Evolutionary conservation across 208 protist genomes (phyloP).

Genomic region (Trypanosoma scelopori): DNA sequence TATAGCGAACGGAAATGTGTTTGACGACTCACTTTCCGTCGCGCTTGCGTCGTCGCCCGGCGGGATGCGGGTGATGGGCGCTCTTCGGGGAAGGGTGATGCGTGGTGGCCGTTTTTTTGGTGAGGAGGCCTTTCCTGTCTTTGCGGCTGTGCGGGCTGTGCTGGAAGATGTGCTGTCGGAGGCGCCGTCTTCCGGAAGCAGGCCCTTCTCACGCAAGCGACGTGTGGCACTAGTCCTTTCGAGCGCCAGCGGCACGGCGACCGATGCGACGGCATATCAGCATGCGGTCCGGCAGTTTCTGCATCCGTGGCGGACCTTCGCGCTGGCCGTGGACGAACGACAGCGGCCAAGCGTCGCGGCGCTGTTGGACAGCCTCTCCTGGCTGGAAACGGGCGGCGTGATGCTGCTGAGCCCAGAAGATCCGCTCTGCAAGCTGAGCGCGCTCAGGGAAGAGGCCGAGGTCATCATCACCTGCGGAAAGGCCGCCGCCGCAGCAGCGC

Average conservation of each 20-base stretch:
- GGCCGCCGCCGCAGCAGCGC: conserved; percentile 40
- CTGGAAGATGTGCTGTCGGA: conserved; percentile 43
- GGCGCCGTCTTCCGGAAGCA: neutral
- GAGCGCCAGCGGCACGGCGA: conserved; percentile 28
- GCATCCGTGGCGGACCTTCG: conserved; percentile 44
- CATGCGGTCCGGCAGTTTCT: conserved; percentile 52
- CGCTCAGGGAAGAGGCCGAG: conserved; percentile 57
- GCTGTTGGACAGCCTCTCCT: conserved; percentile 20
- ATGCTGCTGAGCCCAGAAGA: conserved; percentile 63
- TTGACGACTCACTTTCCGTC: conserved; percentile 47
- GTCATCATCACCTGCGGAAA: conserved; percentile 67
- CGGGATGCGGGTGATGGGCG: conserved; percentile 25
- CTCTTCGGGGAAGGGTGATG: conserved; percentile 40
- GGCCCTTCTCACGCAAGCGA: neutral
- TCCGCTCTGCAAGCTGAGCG: conserved; percentile 41
- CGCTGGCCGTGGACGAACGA: conserved; percentile 22
- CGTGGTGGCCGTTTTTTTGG: conserved; percentile 40
- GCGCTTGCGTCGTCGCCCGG: conserved; percentile 30
- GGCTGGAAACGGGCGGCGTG: conserved; percentile 58
- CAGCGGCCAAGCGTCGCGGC: conserved; percentile 9
- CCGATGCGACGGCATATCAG: conserved; percentile 31
- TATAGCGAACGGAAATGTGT: conserved; percentile 68
- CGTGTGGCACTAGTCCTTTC: conserved; percentile 55
- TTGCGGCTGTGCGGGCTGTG: conserved; percentile 47
- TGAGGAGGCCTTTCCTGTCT: conserved; percentile 59